Evolutionary conservation across 2,329 filamentous ascomycete species (phyloP).

Genomic region (Ceratocystiopsis brevicomis): DNA sequence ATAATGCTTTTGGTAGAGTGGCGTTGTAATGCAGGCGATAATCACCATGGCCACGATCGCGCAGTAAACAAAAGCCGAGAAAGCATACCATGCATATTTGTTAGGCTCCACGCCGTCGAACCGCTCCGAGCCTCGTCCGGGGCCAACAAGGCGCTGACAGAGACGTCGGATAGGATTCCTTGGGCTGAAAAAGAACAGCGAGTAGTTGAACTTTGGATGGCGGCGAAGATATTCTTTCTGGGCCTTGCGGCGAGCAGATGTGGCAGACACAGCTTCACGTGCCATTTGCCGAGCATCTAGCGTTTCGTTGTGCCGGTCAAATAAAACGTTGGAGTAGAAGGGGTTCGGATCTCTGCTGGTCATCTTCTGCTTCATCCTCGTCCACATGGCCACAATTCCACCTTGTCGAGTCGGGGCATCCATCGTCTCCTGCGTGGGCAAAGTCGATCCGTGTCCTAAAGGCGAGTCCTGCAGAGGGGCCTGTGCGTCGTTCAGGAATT

Average conservation of each 20-base stretch:
- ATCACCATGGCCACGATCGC: slow-evolving; percentile 97
- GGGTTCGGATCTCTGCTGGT: slow-evolving; percentile 68
- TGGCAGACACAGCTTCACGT: slow-evolving; percentile 69
- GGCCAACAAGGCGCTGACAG: slow-evolving; percentile 81
- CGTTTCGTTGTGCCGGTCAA: slow-evolving; percentile 57
- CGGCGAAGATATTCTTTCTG: slow-evolving; percentile 79
- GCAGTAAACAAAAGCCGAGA: slow-evolving; percentile 84
- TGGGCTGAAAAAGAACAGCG: slow-evolving; percentile 71
- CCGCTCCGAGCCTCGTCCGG: slow-evolving; percentile 68
- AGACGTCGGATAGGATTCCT: slow-evolving; percentile 58
- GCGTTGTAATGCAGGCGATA: slow-evolving; percentile 83
- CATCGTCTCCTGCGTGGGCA: slow-evolving; percentile 17
- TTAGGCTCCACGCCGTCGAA: slow-evolving; percentile 83
- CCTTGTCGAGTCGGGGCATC: slow-evolving; percentile 29
- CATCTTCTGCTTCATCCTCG: slow-evolving; percentile 34
- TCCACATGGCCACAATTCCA: slow-evolving; percentile 40
- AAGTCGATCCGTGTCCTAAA: slow-evolving; percentile 18
- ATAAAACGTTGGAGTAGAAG: slow-evolving; percentile 62
- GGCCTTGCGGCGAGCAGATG: slow-evolving; percentile 64
- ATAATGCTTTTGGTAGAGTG: slow-evolving; percentile 81
- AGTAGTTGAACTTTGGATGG: slow-evolving; percentile 82
- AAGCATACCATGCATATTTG: slow-evolving; percentile 75
- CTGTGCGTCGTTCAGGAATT: slow-evolving; percentile 69
- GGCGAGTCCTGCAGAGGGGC: slow-evolving; percentile 22
- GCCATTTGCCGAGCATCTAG: slow-evolving; percentile 77